Base-by-base conservation (phyloP, 2,329 filamentous ascomycete species). In the Chaetomium strumarium region DNA sequence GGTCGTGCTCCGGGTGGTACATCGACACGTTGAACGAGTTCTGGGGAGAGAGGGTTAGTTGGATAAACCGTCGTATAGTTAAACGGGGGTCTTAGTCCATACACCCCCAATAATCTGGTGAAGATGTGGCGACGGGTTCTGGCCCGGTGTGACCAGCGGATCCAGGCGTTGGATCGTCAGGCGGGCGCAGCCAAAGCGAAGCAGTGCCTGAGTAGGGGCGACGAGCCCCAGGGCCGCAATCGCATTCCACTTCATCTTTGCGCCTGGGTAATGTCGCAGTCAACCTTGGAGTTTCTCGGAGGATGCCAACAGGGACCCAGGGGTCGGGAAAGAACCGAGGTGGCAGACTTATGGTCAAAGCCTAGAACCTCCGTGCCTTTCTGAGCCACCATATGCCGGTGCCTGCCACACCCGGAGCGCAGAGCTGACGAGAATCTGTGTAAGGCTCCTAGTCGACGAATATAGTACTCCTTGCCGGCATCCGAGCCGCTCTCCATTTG, bases 21-120 rank as follows among this genome's bases (percentile, higher is more conserved):
- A 63, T 63, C 38, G 45, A 46, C 11, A 58, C 56, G 36, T 58
- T 60, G 58, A 63, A 63, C 6, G 60, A 60, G 57, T 63, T 61
- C 49, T 51, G 34, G n/a, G n/a, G n/a, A n/a, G n/a, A n/a, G 34
- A n/a, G 12, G 7, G 34, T 37, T 14, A n/a, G n/a, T n/a, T n/a
- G n/a, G n/a, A n/a, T n/a, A n/a, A n/a, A n/a, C n/a, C n/a, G n/a
- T n/a, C n/a, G n/a, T n/a, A n/a, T n/a, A n/a, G n/a, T n/a, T n/a
- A n/a, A n/a, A n/a, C n/a, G n/a, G n/a, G n/a, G 14, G 11, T 14
- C 6, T 37, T 8, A 37, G n/a, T n/a, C 31, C 66, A 42, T 66
- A 70, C 69, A 5, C 72, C 73, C 60, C 83, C 80, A 52, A 79
- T 75, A 55, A 84, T 76, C 43, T 78, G 79, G 62, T 84, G 81